Percentiles rank a stretch among this genome's conserved stretches.
Conservation (phyloP, 345 rosid genomes). For the Bruguiera sexangula region DNA sequence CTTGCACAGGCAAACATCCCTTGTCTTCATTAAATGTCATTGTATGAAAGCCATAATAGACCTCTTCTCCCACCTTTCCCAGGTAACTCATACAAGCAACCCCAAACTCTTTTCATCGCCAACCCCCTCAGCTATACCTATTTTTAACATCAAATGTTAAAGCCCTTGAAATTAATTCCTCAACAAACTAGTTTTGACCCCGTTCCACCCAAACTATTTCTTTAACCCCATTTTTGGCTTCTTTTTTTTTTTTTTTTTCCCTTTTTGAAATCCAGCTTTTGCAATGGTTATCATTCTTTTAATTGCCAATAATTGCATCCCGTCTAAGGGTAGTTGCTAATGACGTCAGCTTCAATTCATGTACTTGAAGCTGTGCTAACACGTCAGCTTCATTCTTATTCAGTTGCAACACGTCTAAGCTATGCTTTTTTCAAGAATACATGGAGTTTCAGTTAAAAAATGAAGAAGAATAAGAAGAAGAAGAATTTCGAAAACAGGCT, state of each 20-base stretch:
- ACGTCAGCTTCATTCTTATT: too few species aligned
- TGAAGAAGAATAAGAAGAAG: too few species aligned
- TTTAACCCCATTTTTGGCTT: constrained; percentile 3
- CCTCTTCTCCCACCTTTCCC: constrained; percentile 16
- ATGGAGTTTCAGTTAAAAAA: not conserved
- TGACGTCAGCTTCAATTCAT: constrained; percentile 22
- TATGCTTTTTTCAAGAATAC: not conserved
- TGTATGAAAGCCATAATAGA: constrained; percentile 24
- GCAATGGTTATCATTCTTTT: not conserved
- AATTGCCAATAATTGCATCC: constrained; percentile 17
- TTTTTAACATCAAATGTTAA: constrained; percentile 5
- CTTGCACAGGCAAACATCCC: constrained; percentile 29
- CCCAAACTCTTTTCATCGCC: constrained; percentile 1
- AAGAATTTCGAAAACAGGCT: too few species aligned
- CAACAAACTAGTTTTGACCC: constrained; percentile 29
- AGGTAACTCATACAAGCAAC: constrained; percentile 22
- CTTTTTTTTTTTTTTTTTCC: not conserved
- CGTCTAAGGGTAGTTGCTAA: constrained; percentile 30
- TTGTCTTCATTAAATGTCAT: constrained; percentile 26
- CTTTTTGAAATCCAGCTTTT: not conserved
- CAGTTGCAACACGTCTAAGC: too few species aligned
- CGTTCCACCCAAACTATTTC: constrained; percentile 14
- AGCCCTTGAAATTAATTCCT: constrained; percentile 15
- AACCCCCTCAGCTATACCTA: constrained; percentile 5
- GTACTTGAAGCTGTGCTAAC: too few species aligned